Evolutionary conservation across 1,139 yeast genomes (phyloP), one percentile per base, ranked within the genome.

Genomic region (Waltiozyma sp.): DNA sequence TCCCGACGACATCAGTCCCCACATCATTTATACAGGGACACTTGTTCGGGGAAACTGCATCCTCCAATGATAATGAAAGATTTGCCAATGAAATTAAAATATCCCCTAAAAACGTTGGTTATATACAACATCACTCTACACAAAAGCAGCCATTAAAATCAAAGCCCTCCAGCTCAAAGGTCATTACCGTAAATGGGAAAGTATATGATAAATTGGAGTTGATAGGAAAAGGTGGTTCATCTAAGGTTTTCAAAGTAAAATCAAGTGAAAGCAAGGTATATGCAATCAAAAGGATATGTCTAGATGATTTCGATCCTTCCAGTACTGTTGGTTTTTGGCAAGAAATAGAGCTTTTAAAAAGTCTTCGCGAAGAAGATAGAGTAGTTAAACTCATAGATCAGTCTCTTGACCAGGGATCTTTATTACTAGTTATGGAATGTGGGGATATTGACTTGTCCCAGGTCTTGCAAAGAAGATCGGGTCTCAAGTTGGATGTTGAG

Each of bases 391-490:
- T 91, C 40, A 65, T 83, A 38, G 96, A 88, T 57, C 77, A 81
- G 58, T 82, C 83, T 28, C 68, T 87, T 52, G 73, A 73, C 2
- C 77, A 75, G 36, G 77, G 82, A 0, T 70, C 80, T 2, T 70
- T 89, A 28, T 72, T 74, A 53, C 65, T 89, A 49, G 85, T 91
- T 1, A 87, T 91, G 96, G 98, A 91, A 62, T 85, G 94, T 57
- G 98, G 98, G 19, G 96, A 91, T 52, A 75, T 84, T 43, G 98
- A 91, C 59, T 64, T 91, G 35, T 93, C 96, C 0, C 88, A 80
- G 54, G 89, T 89, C 11, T 68, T 91, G 44, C 76, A 78, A 41
- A 75, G 73, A 42, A 68, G 85, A 45, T 55, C 73, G 14, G 65
- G 66, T 38, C 56, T 63, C 51, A 73, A 80, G 0, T 65, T 86